phyloP scores from a whole-genome alignment of 768 basidiomycete species.

The Cubamyces sp. region DNA sequence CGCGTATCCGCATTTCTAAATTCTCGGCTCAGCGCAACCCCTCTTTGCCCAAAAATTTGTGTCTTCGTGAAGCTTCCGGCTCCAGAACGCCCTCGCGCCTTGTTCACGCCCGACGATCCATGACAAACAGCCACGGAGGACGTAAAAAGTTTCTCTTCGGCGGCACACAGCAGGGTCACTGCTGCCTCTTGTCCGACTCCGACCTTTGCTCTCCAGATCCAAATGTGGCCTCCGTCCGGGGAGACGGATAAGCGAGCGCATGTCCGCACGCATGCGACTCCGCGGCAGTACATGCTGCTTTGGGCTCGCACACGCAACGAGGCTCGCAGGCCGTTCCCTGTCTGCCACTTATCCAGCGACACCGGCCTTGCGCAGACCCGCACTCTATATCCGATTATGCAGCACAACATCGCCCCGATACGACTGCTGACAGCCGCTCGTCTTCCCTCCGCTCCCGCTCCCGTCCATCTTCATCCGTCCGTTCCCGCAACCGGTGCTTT shows the following conservation, averaged over 20 bases:
- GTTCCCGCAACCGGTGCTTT: not conserved
- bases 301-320: constrained; percentile 17
- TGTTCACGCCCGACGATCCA: constrained; percentile 19
- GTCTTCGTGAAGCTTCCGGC: constrained; percentile 8
- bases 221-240: not conserved
- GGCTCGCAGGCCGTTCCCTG: constrained; percentile 7
- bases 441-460: not conserved
- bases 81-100: constrained; percentile 10
- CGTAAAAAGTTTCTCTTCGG: no score
- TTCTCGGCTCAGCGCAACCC: constrained; percentile 11
- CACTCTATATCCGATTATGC: not conserved
- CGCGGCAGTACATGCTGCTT: constrained; percentile 16
- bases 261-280: not conserved
- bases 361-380: not conserved
- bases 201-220: not conserved
- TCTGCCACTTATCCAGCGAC: not conserved
- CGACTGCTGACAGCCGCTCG: not conserved
- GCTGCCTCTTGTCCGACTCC: no score
- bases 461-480: not conserved
- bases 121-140: constrained; percentile 3
- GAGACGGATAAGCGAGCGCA: constrained; percentile 6
- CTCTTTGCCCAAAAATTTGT: constrained; percentile 8
- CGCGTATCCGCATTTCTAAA: constrained; percentile 17
- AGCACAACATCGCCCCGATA: not conserved
- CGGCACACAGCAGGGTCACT: no score